Evolutionary conservation across 495 filamentous ascomycete species (phyloP), one percentile per base, ranked within the genome.

Genomic region (Aspergillus funiculosus): DNA sequence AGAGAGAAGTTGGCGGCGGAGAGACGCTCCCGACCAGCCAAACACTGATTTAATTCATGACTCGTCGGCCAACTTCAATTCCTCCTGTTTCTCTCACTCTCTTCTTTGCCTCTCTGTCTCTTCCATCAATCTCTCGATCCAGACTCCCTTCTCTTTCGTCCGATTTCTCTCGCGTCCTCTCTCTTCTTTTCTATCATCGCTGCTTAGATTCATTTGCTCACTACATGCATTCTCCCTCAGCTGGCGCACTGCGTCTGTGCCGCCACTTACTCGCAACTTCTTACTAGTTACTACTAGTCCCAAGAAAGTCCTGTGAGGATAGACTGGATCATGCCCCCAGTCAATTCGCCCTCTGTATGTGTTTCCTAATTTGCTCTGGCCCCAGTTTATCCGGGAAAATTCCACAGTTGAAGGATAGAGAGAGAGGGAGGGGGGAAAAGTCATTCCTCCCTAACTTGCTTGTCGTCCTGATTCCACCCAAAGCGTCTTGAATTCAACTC

Each of bases 311-410:
- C 21, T 25, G 22, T 2, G 6, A 39, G n/a, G n/a, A n/a, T n/a
- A n/a, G n/a, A n/a, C 17, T 38, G 17, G 39, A 53, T 39, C 41
- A 66, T 66, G 61, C 63, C 63, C 26, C 61, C 63, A 28, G 54
- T 50, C 45, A 64, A 62, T 48, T 57, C 57, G 25, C 53, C 50
- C 32, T 48, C 43, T 34, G 53, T 57, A 52, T 19, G 53, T 52
- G 10, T 36, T 26, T 35, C 39, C 29, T n/a, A n/a, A 27, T 48
- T 30, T 39, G 31, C 28, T 31, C 31, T 40, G n/a, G 20, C 24
- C 11, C 2, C 21, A 25, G 29, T 36, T 13, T 37, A 8, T 15
- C 39, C 15, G 8, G 1, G 20, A 7, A 7, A 25, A 19, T 35
- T 5, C 36, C 39, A 6, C 24, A 3, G 14, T 8, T 11, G 6